phyloP scores from a whole-genome alignment of 1,284 basidiomycete species.

The Somion occarium region DNA sequence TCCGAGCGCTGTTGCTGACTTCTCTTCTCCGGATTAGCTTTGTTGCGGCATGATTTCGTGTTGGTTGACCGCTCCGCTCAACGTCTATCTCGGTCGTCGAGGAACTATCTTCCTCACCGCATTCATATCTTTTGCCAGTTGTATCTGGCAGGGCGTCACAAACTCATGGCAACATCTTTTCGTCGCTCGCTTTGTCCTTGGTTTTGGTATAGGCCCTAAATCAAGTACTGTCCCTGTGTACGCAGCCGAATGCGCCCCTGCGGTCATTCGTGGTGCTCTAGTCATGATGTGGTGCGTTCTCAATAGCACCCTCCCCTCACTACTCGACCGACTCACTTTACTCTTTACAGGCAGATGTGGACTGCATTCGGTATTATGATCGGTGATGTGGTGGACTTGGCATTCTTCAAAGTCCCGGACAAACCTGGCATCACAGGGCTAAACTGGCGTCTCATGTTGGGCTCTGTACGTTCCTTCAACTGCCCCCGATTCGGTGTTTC shows the following conservation, averaged over 20 bases:
- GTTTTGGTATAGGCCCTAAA: slow-evolving; percentile 71
- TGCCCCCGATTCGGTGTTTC: neutral
- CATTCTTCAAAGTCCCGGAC: slow-evolving; percentile 51
- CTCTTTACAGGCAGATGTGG: slow-evolving; percentile 49
- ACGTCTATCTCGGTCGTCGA: slow-evolving; percentile 65
- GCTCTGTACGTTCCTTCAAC: slow-evolving; percentile 35
- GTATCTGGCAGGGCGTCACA: slow-evolving; percentile 66
- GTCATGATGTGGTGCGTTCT: slow-evolving; percentile 68
- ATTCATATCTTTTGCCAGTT: slow-evolving; percentile 55
- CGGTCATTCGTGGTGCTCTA: slow-evolving; percentile 70
- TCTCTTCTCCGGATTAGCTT: slow-evolving; percentile 24
- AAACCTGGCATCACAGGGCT: slow-evolving; percentile 44
- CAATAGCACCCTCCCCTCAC: neutral
- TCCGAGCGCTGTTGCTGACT: slow-evolving; percentile 3
- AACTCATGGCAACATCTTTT: slow-evolving; percentile 73
- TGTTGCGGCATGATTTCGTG: slow-evolving; percentile 56
- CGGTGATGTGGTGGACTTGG: slow-evolving; percentile 51
- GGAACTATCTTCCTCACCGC: slow-evolving; percentile 75
- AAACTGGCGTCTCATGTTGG: slow-evolving; percentile 68
- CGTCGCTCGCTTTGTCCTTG: slow-evolving; percentile 62
- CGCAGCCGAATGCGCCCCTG: slow-evolving; percentile 66
- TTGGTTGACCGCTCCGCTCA: slow-evolving; percentile 75
- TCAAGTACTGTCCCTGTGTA: slow-evolving; percentile 60
- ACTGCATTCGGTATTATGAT: slow-evolving; percentile 75
- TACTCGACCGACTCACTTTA: neutral